Conservation (phyloP, 73 alveolate species). For the Tetrahymena thermophila region DNA sequence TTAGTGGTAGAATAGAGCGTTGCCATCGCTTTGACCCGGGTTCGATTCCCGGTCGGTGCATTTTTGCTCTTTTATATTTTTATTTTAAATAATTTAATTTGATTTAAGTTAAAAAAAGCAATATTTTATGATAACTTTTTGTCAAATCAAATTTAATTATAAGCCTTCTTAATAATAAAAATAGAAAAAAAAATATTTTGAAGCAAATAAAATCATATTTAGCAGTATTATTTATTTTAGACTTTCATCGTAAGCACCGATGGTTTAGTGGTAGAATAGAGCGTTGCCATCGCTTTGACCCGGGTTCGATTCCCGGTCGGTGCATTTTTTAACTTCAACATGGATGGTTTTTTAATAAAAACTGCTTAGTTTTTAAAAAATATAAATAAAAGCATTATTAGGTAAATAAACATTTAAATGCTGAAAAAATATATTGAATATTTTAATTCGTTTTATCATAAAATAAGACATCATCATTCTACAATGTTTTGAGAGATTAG, state of each 20-base stretch:
- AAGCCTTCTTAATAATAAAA: not conserved
- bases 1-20: not conserved
- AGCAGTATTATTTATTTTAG: not conserved
- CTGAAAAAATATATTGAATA: not conserved
- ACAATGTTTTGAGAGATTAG: too few relatives aligned
- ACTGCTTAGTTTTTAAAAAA: too few relatives aligned
- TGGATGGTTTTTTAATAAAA: not conserved
- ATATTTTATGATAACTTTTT: not conserved
- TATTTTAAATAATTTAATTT: not conserved
- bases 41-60: not conserved
- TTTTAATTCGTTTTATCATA: too few relatives aligned
- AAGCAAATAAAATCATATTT: not conserved
- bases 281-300: slow-evolving; percentile 7
- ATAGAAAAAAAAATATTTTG: not conserved
- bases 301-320: slow-evolving; percentile 9
- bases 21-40: not conserved
- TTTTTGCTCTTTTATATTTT: not conserved
- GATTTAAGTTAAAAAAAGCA: not conserved
- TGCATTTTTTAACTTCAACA: not conserved
- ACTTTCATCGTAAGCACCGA: not conserved
- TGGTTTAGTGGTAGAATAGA: slow-evolving; percentile 2
- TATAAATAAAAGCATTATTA: not conserved
- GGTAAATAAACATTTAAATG: not conserved
- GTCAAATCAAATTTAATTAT: not conserved
- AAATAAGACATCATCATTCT: too few relatives aligned